Evolutionary conservation across 2,329 filamentous ascomycete genomes (phyloP).

Genomic region (Fusarium multiceps): DNA sequence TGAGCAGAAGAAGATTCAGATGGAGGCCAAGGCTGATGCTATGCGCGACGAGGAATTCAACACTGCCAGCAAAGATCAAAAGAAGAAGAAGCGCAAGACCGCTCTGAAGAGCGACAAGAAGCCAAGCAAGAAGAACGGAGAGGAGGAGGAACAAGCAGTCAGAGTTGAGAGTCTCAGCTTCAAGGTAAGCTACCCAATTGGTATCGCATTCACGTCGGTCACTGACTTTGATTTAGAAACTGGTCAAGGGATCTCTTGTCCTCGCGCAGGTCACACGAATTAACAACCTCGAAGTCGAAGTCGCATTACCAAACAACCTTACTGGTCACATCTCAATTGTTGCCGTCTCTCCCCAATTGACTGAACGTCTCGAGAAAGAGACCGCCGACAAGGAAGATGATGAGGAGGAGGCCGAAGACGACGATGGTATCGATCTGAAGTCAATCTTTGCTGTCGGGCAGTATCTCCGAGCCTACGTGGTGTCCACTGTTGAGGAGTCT

Average conservation of each 20-base stretch:
- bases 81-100: slow-evolving; percentile 68
- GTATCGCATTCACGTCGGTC: slow-evolving; percentile 14
- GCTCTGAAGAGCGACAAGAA: slow-evolving; percentile 65
- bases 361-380: slow-evolving; percentile 77
- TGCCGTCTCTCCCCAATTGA: slow-evolving; percentile 86
- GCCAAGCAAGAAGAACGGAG: slow-evolving; percentile 55
- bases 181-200: slow-evolving; percentile 70
- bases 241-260: slow-evolving; percentile 86
- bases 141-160: slow-evolving; percentile 60
- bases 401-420: slow-evolving; percentile 62
- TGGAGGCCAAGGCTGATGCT: slow-evolving; percentile 92
- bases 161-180: slow-evolving; percentile 89
- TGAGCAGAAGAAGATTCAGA: slow-evolving; percentile 95
- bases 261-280: slow-evolving; percentile 88
- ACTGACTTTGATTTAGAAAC: slow-evolving; percentile 65
- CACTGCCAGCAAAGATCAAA: slow-evolving; percentile 57
- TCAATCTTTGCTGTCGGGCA: slow-evolving; percentile 85
- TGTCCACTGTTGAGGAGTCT: slow-evolving; percentile 78
- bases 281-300: slow-evolving; percentile 79
- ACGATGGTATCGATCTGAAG: slow-evolving; percentile 75
- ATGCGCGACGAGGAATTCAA: slow-evolving; percentile 83
- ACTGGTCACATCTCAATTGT: slow-evolving; percentile 90
- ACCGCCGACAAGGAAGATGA: slow-evolving; percentile 64
- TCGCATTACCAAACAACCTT: slow-evolving; percentile 93
- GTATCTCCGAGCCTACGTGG: slow-evolving; percentile 86